Percentiles rank a stretch among this genome's conserved stretches.
Evolutionary conservation across 139 green algal genomes (phyloP).

Genomic region (Chara braunii): DNA sequence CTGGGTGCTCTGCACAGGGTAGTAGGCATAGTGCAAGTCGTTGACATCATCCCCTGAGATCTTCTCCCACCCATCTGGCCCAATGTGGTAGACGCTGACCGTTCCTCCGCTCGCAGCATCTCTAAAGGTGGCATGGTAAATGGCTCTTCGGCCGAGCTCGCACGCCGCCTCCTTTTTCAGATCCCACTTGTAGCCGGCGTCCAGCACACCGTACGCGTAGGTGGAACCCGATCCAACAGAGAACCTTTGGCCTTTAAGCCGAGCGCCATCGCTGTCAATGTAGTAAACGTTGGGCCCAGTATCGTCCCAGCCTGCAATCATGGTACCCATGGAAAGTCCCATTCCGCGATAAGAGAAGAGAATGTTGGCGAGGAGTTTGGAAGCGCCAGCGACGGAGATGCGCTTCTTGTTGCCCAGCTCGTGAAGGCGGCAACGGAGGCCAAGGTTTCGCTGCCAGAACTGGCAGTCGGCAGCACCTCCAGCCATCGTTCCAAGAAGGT

Average conservation of each 20-base stretch:
- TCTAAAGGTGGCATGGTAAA: conserved; percentile 98
- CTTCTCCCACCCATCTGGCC: conserved; percentile 91
- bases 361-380: conserved; percentile 95
- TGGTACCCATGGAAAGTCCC: conserved; percentile 97
- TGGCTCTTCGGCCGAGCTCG: conserved; percentile 83
- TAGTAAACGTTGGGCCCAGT: conserved; percentile 91
- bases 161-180: conserved; percentile 83
- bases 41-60: conserved; percentile 87
- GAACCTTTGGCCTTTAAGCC: conserved; percentile 89
- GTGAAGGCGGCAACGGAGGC: conserved; percentile 82
- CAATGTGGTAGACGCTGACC: conserved; percentile 96
- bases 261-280: conserved; percentile 90
- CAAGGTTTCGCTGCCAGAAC: conserved; percentile 94
- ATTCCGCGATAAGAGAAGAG: conserved; percentile 96
- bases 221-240: conserved; percentile 87
- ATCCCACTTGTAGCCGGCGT: conserved; percentile 75
- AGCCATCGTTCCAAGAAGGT: conserved; percentile 96
- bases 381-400: conserved; percentile 89
- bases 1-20: conserved; percentile 45
- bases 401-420: conserved; percentile 90
- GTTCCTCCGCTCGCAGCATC: conserved; percentile 93
- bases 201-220: conserved; percentile 96
- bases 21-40: conserved; percentile 92
- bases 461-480: conserved; percentile 95
- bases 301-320: conserved; percentile 65